Evolutionary conservation across 2,329 filamentous ascomycete genomes (phyloP), one percentile per base, ranked within the genome.

Genomic region (Monosporascus sp.): DNA sequence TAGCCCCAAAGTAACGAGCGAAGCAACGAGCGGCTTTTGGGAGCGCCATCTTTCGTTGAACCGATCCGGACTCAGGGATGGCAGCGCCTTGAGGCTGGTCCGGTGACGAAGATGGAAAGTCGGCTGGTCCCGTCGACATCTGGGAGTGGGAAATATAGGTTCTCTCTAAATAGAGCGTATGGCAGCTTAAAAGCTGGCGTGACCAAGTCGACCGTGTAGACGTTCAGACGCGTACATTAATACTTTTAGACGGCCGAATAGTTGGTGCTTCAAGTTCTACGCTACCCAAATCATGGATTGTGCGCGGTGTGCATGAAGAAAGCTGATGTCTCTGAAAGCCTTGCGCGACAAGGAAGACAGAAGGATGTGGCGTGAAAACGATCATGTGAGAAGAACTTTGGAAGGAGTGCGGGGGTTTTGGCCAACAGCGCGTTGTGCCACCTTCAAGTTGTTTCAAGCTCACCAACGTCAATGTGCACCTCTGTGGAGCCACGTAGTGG

Each of bases 21-120:
- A 27, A 27, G 26, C 27, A 55, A 37, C 41, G 44, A 53, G 48
- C 26, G 37, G 22, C 44, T 45, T 46, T 53, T 51, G 14, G 50
- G 26, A 55, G 48, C 37, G 14, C 52, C 48, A 51, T 49, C 24
- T 48, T 48, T 47, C 7, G 19, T 22, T 49, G 35, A 47, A 14
- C 11, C 26, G 26, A 27, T 27, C 26, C 26, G 26, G 26, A 27
- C 26, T 27, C 26, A 27, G 26, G 26, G 19, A 26, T 17, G 11
- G 19, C 16, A 26, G 44, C 17, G 8, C 26, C 44, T 17, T 47
- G 44, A 47, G 22, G 44, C 44, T 47, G 44, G 17, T 47, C 22
- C 19, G 22, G 44, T 24, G 44, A 17, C 44, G 22, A 47, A 47
- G 44, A 47, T 47, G 17, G 17, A 47, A 47, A 47, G 17, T 47